Evolutionary conservation across 1,139 yeast genomes (phyloP).

Genomic region (Zygoascus hellenicus): DNA sequence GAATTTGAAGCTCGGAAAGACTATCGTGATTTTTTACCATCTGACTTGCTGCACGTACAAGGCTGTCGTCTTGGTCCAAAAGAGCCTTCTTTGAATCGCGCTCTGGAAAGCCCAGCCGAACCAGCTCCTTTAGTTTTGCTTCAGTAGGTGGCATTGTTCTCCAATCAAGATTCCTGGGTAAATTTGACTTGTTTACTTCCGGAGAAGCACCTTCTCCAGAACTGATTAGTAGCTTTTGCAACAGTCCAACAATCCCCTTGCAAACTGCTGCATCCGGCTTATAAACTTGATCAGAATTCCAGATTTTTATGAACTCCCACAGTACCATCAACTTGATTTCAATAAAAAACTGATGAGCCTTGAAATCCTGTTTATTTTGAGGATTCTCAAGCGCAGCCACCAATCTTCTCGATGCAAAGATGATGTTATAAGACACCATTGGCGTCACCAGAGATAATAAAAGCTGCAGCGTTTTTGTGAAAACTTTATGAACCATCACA

Average conservation of each 20-base stretch:
- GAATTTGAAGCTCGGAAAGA: background rate
- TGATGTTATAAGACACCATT: constrained; percentile 21
- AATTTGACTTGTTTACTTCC: constrained; percentile 12
- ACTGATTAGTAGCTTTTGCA: constrained; percentile 21
- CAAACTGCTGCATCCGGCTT: constrained; percentile 21
- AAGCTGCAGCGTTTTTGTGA: background rate
- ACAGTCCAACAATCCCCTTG: constrained; percentile 21
- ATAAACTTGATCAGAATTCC: constrained; percentile 27
- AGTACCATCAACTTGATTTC: constrained; percentile 29
- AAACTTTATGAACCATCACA: background rate
- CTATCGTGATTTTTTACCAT: background rate
- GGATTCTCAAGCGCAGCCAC: constrained; percentile 9
- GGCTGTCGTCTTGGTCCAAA: constrained; percentile 17
- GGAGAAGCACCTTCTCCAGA: constrained; percentile 20
- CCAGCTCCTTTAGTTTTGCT: constrained; percentile 45
- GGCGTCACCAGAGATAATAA: constrained; percentile 10
- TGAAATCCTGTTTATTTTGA: constrained; percentile 24
- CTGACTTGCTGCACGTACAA: constrained; percentile 9
- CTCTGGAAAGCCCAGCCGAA: constrained; percentile 41
- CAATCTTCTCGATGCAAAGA: constrained; percentile 19
- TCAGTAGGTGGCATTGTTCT: constrained; percentile 48
- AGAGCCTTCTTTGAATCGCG: constrained; percentile 36
- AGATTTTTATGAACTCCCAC: constrained; percentile 21
- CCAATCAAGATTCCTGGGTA: constrained; percentile 32
- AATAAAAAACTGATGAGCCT: constrained; percentile 29